phyloP scores from a whole-genome alignment of 163 green algal genomes.

The Trebouxiophyceae sp. region DNA sequence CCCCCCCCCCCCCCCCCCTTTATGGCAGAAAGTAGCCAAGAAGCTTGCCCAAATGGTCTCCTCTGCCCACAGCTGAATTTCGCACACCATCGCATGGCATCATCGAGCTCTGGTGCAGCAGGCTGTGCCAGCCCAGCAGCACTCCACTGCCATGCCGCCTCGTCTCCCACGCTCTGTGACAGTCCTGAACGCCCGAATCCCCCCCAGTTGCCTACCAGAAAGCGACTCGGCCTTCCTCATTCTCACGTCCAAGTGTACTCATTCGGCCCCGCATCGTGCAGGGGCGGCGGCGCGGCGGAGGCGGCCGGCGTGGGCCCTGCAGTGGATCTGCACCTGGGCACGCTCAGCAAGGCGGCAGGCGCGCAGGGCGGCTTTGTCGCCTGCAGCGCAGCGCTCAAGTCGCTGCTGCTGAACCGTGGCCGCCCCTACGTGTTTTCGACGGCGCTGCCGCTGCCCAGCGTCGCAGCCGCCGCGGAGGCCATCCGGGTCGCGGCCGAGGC shows the following conservation, averaged over 20 bases:
- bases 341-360: constrained; percentile 90
- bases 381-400: constrained; percentile 50
- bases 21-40: not conserved
- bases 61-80: no score
- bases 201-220: no score
- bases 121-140: no score
- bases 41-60: no score
- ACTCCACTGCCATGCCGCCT: no score
- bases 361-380: constrained; percentile 86
- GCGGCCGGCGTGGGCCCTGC: constrained; percentile 38
- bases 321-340: constrained; percentile 89
- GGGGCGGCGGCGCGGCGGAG: constrained; percentile 38
- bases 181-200: no score
- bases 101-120: no score
- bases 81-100: no score
- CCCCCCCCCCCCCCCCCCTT: not conserved
- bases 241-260: no score
- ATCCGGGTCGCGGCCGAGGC: constrained; percentile 54
- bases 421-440: constrained; percentile 88
- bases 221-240: no score
- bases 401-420: constrained; percentile 65
- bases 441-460: constrained; percentile 72
- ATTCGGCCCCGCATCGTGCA: no score
- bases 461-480: constrained; percentile 67
- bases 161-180: no score